phyloP scores from a whole-genome alignment of 73 alveolate genomes.

The Paramecium tetraurelia region DNA sequence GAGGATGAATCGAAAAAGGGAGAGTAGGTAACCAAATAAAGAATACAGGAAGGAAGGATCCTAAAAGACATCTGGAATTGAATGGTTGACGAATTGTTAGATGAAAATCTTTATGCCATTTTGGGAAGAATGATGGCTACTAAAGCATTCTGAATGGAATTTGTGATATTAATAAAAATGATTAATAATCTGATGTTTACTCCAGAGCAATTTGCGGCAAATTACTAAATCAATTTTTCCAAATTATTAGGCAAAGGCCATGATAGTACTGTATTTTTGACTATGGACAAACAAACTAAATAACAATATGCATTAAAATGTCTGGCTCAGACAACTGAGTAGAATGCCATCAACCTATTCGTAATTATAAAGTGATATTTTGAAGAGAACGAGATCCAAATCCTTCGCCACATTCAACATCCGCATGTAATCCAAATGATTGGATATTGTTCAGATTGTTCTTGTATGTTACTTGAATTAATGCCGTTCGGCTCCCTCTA shows the following conservation, averaged over 20 bases:
- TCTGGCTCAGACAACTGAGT: not conserved
- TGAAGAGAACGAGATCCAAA: slow-evolving; percentile 45
- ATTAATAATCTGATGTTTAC: not conserved
- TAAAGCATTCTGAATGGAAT: not conserved
- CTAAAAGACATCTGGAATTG: slow-evolving; percentile 41
- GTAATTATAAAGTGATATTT: not conserved
- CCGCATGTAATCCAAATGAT: not conserved
- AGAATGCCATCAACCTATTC: slow-evolving; percentile 33
- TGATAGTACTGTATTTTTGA: slow-evolving; percentile 3
- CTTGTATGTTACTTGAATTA: slow-evolving; percentile 29
- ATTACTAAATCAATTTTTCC: not conserved
- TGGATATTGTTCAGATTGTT: slow-evolving; percentile 33
- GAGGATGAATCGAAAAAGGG: slow-evolving; percentile 63
- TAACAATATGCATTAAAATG: slow-evolving; percentile 3
- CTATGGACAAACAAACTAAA: not conserved
- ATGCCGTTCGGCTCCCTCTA: slow-evolving; percentile 20
- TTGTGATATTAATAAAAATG: not conserved
- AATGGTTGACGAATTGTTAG: slow-evolving; percentile 48
- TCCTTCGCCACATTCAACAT: slow-evolving; percentile 36
- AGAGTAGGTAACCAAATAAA: slow-evolving; percentile 44
- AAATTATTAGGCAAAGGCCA: not conserved
- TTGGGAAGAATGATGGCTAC: slow-evolving; percentile 54
- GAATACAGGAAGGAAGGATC: slow-evolving; percentile 62
- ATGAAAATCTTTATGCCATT: not conserved
- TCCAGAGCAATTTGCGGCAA: slow-evolving; percentile 14